Conservation (phyloP, 2,329 filamentous ascomycete genomes). For the Tolypocladium inflatum region DNA sequence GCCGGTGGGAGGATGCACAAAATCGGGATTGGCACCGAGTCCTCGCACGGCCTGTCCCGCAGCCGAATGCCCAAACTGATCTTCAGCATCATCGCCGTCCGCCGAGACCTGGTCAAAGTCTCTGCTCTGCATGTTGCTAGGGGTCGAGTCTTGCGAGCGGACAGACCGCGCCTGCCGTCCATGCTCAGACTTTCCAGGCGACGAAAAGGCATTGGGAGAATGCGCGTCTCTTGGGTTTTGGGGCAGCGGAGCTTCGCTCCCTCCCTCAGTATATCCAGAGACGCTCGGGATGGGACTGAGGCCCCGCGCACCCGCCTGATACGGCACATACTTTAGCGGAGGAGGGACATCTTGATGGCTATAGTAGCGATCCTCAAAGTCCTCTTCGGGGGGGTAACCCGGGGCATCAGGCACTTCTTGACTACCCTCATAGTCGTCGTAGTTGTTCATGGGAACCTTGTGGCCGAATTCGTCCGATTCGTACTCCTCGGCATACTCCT, state of each 20-base stretch:
- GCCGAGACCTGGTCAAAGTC: slow-evolving; percentile 42
- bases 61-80: slow-evolving; percentile 48
- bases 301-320: slow-evolving; percentile 59
- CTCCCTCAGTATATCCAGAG: slow-evolving; percentile 70
- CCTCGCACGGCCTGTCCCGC: slow-evolving; percentile 62
- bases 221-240: slow-evolving; percentile 47
- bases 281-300: slow-evolving; percentile 89
- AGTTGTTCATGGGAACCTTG: slow-evolving; percentile 30
- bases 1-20: slow-evolving; percentile 60
- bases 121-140: slow-evolving; percentile 34
- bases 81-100: slow-evolving; percentile 48
- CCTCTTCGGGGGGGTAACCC: slow-evolving; percentile 28
- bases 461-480: slow-evolving; percentile 37
- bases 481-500: slow-evolving; percentile 34
- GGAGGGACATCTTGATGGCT: slow-evolving; percentile 54
- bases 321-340: slow-evolving; percentile 56
- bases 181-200: slow-evolving; percentile 44
- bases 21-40: slow-evolving; percentile 64
- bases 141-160: slow-evolving; percentile 22
- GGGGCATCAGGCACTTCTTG: slow-evolving; percentile 17
- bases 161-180: slow-evolving; percentile 22
- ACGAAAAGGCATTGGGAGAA: slow-evolving; percentile 46
- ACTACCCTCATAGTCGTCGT: slow-evolving; percentile 30
- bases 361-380: slow-evolving; percentile 39
- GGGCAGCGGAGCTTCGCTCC: slow-evolving; percentile 46